phyloP scores from a whole-genome alignment of 768 basidiomycete genomes.

The Lanmaoa rubissima region DNA sequence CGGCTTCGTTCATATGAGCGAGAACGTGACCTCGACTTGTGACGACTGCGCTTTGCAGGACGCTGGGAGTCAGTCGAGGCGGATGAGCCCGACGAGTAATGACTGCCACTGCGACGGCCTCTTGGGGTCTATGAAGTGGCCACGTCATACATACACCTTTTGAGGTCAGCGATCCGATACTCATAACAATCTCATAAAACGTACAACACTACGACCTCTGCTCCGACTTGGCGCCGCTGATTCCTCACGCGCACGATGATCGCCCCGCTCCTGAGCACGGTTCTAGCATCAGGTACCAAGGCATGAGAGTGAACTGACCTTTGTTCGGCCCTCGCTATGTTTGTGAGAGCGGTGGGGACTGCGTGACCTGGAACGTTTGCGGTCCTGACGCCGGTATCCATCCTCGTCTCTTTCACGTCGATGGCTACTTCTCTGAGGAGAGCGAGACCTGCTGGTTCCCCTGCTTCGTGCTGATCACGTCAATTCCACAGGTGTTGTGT shows the following conservation, averaged over 20 bases:
- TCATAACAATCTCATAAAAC: constrained; percentile 1
- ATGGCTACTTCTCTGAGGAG: constrained; percentile 15
- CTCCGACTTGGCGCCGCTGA: constrained; percentile 2
- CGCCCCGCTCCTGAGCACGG: constrained; percentile 7
- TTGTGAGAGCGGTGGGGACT: constrained; percentile 14
- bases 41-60: constrained; percentile 15
- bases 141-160: constrained; percentile 24
- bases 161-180: constrained; percentile 20
- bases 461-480: constrained; percentile 18
- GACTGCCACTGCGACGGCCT: constrained; percentile 17
- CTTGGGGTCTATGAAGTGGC: constrained; percentile 21
- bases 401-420: constrained; percentile 12
- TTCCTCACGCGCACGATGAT: constrained; percentile 1
- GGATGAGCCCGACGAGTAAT: constrained; percentile 16
- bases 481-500: background rate
- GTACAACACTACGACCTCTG: constrained; percentile 32
- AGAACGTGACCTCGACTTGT: constrained; percentile 23
- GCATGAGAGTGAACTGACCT: background rate
- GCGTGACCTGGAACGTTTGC: constrained; percentile 24
- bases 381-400: constrained; percentile 4
- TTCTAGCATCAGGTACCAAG: background rate
- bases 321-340: constrained; percentile 1
- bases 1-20: constrained; percentile 17
- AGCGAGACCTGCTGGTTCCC: constrained; percentile 25
- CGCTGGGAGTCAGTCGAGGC: constrained; percentile 15